A percentile compares a stretch with the other conserved stretches of the same genome.
phyloP scores from a whole-genome alignment of 306 rosid species.

The Citrullus mucosospermus region DNA sequence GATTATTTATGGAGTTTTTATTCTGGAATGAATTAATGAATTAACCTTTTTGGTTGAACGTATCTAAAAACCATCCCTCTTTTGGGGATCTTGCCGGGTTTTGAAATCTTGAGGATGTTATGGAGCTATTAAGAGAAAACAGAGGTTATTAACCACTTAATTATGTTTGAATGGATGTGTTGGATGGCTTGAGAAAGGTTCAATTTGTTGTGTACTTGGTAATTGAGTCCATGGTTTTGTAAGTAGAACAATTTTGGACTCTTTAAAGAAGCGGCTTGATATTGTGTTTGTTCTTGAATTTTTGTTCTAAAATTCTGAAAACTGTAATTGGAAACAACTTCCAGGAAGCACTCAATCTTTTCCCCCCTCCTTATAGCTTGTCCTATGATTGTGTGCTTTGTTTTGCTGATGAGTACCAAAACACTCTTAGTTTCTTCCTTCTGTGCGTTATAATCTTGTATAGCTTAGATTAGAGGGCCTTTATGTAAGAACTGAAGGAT shows the following conservation, averaged over 20 bases:
- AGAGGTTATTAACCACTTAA: not conserved
- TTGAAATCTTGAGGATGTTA: not conserved
- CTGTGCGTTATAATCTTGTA: not conserved
- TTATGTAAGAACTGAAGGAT: not conserved
- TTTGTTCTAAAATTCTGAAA: not conserved
- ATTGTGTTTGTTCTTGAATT: not conserved
- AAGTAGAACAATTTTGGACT: not conserved
- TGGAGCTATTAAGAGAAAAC: not conserved
- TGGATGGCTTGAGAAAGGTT: not conserved
- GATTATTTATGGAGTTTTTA: not conserved
- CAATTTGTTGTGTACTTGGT: not conserved
- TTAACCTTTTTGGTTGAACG: not conserved
- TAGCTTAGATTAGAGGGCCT: not conserved
- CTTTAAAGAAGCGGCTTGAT: not conserved
- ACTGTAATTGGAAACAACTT: not conserved
- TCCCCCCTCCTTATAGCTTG: not conserved
- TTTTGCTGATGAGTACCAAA: not conserved
- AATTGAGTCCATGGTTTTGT: not conserved
- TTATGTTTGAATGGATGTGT: not conserved
- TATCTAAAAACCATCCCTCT: not conserved
- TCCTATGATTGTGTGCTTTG: not conserved
- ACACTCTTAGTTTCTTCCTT: not conserved
- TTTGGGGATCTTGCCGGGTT: not conserved
- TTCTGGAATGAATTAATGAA: not conserved
- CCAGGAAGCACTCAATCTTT: not conserved